Evolutionary conservation across 139 green algal genomes (phyloP).

Genomic region (Chlorella sp.): DNA sequence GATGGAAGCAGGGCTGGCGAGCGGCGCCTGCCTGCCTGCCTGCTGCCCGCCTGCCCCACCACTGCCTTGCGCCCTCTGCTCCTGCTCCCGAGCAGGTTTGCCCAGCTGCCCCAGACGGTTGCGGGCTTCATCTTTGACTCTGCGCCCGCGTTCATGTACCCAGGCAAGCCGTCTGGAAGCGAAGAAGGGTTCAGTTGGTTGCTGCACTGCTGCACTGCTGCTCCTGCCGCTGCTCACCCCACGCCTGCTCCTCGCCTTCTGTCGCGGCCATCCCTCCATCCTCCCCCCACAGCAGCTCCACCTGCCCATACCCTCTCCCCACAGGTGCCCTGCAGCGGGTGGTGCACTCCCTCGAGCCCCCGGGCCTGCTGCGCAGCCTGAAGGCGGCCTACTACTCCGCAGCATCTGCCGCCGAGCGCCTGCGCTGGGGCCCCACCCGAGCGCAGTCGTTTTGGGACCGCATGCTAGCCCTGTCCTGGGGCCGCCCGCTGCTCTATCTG

Average conservation of each 20-base stretch:
- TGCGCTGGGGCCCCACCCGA: background rate
- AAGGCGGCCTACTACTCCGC: background rate
- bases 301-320: too few relatives aligned
- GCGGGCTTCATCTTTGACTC: constrained; percentile 36
- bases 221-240: too few relatives aligned
- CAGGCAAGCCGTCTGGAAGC: too few relatives aligned
- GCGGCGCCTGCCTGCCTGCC: background rate
- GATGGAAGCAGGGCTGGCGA: too few relatives aligned
- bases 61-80: background rate
- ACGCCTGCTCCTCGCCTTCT: too few relatives aligned
- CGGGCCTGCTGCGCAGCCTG: background rate
- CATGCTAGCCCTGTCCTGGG: background rate
- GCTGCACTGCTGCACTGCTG: too few relatives aligned
- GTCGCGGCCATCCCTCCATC: too few relatives aligned
- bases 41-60: background rate
- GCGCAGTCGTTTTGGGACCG: background rate
- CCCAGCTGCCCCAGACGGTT: background rate
- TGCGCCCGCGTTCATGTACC: constrained; percentile 21
- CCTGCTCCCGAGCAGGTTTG: background rate
- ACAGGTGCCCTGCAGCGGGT: constrained; percentile 3
- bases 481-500: constrained; percentile 10
- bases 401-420: background rate
- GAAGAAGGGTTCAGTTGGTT: too few relatives aligned
- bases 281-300: too few relatives aligned
- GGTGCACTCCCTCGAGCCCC: background rate